Evolutionary conservation across 148 eudicot species (phyloP).

Genomic region (Rhododendron williamsianum): DNA sequence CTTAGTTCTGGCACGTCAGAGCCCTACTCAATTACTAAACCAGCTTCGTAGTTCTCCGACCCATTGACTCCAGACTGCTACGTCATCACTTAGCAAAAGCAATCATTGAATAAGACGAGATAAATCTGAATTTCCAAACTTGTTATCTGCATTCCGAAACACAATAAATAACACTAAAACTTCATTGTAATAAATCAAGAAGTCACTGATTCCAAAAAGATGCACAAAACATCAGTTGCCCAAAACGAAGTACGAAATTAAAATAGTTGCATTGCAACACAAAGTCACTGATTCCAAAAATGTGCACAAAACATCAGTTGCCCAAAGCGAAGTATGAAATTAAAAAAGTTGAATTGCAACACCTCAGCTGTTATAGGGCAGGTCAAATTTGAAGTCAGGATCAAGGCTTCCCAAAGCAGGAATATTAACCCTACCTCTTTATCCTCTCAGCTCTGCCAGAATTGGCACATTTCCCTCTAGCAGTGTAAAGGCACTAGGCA

Average conservation of each 20-base stretch:
- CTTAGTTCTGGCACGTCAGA: not conserved
- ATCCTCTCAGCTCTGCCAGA: not conserved
- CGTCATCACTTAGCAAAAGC: constrained; percentile 15
- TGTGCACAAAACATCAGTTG: not conserved
- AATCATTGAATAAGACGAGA: constrained; percentile 2
- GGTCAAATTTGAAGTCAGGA: not conserved
- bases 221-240: not conserved
- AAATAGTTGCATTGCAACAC: not conserved
- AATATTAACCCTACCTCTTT: not conserved
- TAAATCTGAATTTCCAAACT: not conserved
- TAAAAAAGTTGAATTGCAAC: not conserved
- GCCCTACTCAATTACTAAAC: constrained; percentile 5
- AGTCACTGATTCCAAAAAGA: not conserved
- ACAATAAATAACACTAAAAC: not conserved
- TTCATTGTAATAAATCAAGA: not conserved
- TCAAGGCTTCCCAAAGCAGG: not conserved
- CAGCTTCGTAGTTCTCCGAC: not conserved
- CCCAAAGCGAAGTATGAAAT: not conserved
- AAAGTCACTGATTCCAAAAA: not conserved
- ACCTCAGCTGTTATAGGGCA: not conserved
- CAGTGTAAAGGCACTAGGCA: too few species aligned
- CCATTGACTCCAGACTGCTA: constrained; percentile 5
- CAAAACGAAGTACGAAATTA: not conserved
- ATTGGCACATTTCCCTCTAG: not conserved
- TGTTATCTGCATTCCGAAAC: not conserved